Conservation (phyloP, 2,329 filamentous ascomycete species). For the Calonectria crousiana region DNA sequence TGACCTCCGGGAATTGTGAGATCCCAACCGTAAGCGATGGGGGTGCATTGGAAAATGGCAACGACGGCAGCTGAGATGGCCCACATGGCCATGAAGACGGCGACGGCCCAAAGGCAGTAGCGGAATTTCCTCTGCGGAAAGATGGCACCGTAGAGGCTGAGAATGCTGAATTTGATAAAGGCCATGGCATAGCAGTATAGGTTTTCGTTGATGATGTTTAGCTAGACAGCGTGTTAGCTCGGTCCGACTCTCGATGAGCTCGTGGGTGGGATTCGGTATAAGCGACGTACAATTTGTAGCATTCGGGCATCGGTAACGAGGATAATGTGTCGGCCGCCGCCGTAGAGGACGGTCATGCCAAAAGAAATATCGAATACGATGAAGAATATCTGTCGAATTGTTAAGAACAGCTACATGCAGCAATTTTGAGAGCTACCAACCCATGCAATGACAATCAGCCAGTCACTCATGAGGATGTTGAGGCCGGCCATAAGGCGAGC, state of each 20-base stretch:
- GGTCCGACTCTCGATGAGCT: too few relatives aligned
- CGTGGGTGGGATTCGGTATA: neutral
- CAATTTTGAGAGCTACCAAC: neutral
- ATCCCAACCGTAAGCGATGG: neutral
- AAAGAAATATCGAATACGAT: conserved; percentile 3
- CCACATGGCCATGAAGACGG: neutral
- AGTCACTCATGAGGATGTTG: neutral
- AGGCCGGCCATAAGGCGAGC: neutral
- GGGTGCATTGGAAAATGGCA: conserved; percentile 8
- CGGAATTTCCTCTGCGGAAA: neutral
- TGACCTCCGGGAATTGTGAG: neutral
- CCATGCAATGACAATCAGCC: conserved; percentile 7
- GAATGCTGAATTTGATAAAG: conserved; percentile 1
- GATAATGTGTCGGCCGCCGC: neutral
- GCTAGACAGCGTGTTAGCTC: neutral
- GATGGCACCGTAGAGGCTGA: neutral
- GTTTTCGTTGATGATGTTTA: conserved; percentile 11
- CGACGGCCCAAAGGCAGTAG: neutral
- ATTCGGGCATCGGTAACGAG: conserved; percentile 1
- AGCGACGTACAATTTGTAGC: neutral
- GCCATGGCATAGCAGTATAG: conserved; percentile 4
- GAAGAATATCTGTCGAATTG: neutral
- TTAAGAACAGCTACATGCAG: neutral
- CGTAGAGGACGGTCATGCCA: neutral
- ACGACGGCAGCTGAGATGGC: neutral